A percentile compares a stretch with the other conserved stretches of the same genome.
Conservation (phyloP, 331 rosid species). For the Dryas integrifolia region DNA sequence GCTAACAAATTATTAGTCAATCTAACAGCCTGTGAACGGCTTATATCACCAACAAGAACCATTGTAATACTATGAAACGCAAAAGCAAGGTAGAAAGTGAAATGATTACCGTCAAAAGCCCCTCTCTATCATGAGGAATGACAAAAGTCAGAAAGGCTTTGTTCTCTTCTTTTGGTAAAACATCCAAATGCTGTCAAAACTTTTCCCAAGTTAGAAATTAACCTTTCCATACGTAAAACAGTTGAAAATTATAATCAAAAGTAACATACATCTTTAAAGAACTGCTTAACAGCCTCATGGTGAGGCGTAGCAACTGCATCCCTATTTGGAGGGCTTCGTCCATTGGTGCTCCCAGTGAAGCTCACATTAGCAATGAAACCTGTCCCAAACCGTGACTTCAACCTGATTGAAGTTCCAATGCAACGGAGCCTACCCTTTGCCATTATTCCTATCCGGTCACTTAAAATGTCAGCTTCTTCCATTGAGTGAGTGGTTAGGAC, state of each 20-base stretch:
- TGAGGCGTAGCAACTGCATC: slow-evolving; percentile 37
- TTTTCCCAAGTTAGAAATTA: slow-evolving; percentile 34
- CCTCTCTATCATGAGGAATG: slow-evolving; percentile 83
- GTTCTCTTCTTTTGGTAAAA: slow-evolving; percentile 80
- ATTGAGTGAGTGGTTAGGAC: slow-evolving; percentile 92
- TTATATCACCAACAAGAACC: neutral
- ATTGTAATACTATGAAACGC: neutral
- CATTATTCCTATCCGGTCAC: slow-evolving; percentile 95
- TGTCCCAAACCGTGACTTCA: slow-evolving; percentile 84
- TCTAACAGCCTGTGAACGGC: no score
- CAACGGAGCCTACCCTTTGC: slow-evolving; percentile 93
- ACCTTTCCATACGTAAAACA: neutral
- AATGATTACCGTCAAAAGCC: slow-evolving; percentile 50
- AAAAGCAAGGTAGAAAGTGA: neutral
- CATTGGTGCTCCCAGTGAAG: slow-evolving; percentile 45
- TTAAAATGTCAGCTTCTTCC: slow-evolving; percentile 95
- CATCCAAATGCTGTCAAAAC: slow-evolving; percentile 66
- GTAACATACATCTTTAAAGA: slow-evolving; percentile 67
- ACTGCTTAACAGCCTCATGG: slow-evolving; percentile 66
- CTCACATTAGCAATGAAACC: slow-evolving; percentile 77
- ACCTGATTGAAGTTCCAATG: slow-evolving; percentile 79
- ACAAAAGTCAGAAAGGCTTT: slow-evolving; percentile 59
- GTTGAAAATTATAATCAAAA: slow-evolving; percentile 18
- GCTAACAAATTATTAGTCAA: no score
- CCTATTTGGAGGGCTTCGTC: slow-evolving; percentile 38